phyloP scores from a whole-genome alignment of 2,329 filamentous ascomycete genomes.

The Volutella citrinella region DNA sequence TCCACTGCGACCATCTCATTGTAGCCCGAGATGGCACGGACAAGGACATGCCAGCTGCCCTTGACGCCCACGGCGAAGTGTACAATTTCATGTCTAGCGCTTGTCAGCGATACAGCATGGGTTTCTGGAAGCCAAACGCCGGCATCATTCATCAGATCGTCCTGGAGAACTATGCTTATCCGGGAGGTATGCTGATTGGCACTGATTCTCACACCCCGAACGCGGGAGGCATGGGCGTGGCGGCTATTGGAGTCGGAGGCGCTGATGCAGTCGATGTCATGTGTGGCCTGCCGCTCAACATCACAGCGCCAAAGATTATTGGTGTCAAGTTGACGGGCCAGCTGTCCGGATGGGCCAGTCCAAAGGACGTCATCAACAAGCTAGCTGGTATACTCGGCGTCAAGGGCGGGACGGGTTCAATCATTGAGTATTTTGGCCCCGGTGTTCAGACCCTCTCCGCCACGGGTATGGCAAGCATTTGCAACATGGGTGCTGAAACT shows the following conservation, averaged over 20 bases:
- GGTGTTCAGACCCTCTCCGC: slow-evolving; percentile 29
- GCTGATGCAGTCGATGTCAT: slow-evolving; percentile 44
- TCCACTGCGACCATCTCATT: slow-evolving; percentile 2
- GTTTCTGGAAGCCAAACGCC: slow-evolving; percentile 35
- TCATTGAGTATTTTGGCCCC: slow-evolving; percentile 35
- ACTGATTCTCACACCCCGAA: slow-evolving; percentile 37
- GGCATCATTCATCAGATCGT: slow-evolving; percentile 38
- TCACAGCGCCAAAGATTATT: slow-evolving; percentile 29
- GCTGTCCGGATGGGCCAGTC: slow-evolving; percentile 29
- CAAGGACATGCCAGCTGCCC: background rate
- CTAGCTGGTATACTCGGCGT: slow-evolving; percentile 33
- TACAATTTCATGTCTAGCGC: slow-evolving; percentile 3
- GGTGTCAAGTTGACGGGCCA: slow-evolving; percentile 29
- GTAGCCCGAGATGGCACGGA: too few species aligned
- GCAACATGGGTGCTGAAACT: slow-evolving; percentile 36
- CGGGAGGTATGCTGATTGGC: slow-evolving; percentile 33
- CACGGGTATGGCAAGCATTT: slow-evolving; percentile 35
- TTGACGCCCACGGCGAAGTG: background rate
- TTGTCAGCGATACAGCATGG: slow-evolving; percentile 25
- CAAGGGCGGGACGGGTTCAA: slow-evolving; percentile 31
- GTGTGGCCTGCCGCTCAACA: slow-evolving; percentile 31
- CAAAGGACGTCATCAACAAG: slow-evolving; percentile 37
- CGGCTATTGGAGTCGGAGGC: slow-evolving; percentile 41
- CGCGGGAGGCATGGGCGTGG: slow-evolving; percentile 33
- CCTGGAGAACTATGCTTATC: slow-evolving; percentile 38